Evolutionary conservation across 1,139 yeast species (phyloP).

Genomic region (Nakaseomyces delphensis): DNA sequence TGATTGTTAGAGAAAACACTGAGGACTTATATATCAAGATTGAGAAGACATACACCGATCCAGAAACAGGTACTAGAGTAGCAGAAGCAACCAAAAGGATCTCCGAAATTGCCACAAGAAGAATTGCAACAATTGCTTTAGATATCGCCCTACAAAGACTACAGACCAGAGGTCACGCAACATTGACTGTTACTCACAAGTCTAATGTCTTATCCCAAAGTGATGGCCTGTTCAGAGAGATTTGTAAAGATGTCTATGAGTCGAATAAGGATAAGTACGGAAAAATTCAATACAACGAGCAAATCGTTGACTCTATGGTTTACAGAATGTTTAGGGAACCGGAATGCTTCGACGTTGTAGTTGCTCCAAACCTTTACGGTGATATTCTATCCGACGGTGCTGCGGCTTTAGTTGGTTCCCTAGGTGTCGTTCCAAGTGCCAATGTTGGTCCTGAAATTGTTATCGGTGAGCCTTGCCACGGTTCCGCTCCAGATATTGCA

Average conservation of each 20-base stretch:
- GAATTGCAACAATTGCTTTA: constrained; percentile 84
- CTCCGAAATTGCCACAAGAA: constrained; percentile 73
- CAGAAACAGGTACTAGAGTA: constrained; percentile 71
- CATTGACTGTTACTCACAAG: constrained; percentile 90
- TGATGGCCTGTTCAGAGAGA: constrained; percentile 94
- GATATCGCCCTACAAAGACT: constrained; percentile 91
- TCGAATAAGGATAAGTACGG: constrained; percentile 50
- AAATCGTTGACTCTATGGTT: constrained; percentile 98
- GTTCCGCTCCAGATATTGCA: constrained; percentile 39
- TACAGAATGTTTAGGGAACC: constrained; percentile 98
- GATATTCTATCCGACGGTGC: constrained; percentile 98
- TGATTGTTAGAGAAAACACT: constrained; percentile 95
- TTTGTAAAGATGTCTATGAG: constrained; percentile 69
- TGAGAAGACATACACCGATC: constrained; percentile 62
- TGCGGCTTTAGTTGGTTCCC: constrained; percentile 95
- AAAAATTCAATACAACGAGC: constrained; percentile 69
- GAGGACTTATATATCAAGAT: constrained; percentile 95
- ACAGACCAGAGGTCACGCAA: constrained; percentile 60
- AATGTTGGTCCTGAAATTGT: constrained; percentile 94
- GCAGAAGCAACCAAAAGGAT: constrained; percentile 98
- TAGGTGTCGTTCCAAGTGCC: constrained; percentile 97
- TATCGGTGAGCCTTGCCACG: constrained; percentile 98
- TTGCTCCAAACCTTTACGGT: constrained; percentile 97
- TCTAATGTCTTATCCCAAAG: constrained; percentile 87
- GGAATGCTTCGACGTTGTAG: constrained; percentile 91